Conservation (phyloP, 2,329 filamentous ascomycete species). For the Sphaerulina populicola region DNA sequence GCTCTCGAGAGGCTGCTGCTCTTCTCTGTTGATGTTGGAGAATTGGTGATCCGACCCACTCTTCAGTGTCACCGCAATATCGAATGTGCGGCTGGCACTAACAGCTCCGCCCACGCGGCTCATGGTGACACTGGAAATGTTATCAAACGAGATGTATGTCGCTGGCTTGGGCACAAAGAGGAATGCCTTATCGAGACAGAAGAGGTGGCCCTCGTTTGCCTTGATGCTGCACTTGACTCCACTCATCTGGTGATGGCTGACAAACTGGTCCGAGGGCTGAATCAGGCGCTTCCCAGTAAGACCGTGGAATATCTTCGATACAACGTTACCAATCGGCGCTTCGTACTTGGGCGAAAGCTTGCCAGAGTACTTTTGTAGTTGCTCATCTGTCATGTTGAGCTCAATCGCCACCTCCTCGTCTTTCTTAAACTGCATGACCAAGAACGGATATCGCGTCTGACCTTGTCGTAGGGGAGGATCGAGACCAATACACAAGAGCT, state of each 20-base stretch:
- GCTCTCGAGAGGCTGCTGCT: slow-evolving; percentile 88
- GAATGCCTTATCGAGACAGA: slow-evolving; percentile 95
- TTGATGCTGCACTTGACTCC: slow-evolving; percentile 99
- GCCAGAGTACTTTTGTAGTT: slow-evolving; percentile 82
- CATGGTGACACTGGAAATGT: slow-evolving; percentile 85
- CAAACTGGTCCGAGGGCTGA: slow-evolving; percentile 87
- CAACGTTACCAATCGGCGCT: slow-evolving; percentile 83
- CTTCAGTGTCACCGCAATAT: slow-evolving; percentile 91
- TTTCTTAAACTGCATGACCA: slow-evolving; percentile 98
- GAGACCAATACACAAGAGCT: slow-evolving; percentile 85
- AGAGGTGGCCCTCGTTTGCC: slow-evolving; percentile 93
- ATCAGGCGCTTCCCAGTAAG: slow-evolving; percentile 92
- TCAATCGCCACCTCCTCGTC: slow-evolving; percentile 96
- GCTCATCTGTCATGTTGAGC: slow-evolving; percentile 87
- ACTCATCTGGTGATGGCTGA: slow-evolving; percentile 83
- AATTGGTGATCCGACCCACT: slow-evolving; percentile 84
- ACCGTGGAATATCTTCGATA: slow-evolving; percentile 91
- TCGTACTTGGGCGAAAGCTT: slow-evolving; percentile 86
- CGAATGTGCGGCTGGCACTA: slow-evolving; percentile 89
- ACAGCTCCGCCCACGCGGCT: slow-evolving; percentile 90
- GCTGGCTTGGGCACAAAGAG: slow-evolving; percentile 99
- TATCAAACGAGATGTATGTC: slow-evolving; percentile 93
- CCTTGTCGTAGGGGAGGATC: slow-evolving; percentile 93
- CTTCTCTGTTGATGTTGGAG: slow-evolving; percentile 98
- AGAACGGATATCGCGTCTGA: slow-evolving; percentile 93